Evolutionary conservation across 805 yeast species (phyloP).

Genomic region (Ogataea neopini): DNA sequence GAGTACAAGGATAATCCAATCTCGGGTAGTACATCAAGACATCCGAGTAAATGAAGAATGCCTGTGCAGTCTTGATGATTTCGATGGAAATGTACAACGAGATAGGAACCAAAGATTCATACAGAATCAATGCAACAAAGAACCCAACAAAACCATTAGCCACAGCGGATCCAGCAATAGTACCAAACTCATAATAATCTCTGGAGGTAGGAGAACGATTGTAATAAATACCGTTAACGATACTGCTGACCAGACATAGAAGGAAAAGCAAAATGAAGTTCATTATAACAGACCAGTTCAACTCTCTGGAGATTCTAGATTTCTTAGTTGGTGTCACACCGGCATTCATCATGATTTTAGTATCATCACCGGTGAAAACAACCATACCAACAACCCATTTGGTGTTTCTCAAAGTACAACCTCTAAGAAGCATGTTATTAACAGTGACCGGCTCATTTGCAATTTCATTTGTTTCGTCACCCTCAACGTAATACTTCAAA

Average conservation of each 20-base stretch:
- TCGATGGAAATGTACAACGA: slow-evolving; percentile 81
- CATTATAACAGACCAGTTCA: slow-evolving; percentile 67
- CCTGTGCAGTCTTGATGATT: slow-evolving; percentile 80
- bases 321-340: slow-evolving; percentile 79
- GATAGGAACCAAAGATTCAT: slow-evolving; percentile 80
- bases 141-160: slow-evolving; percentile 70
- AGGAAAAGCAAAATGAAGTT: slow-evolving; percentile 66
- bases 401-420: slow-evolving; percentile 76
- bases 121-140: slow-evolving; percentile 74
- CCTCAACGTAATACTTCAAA: slow-evolving; percentile 44
- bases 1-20: slow-evolving; percentile 79
- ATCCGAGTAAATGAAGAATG: slow-evolving; percentile 77
- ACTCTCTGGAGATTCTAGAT: slow-evolving; percentile 70
- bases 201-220: slow-evolving; percentile 49
- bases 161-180: slow-evolving; percentile 64
- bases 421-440: slow-evolving; percentile 70
- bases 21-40: slow-evolving; percentile 65
- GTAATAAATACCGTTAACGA: slow-evolving; percentile 71
- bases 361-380: slow-evolving; percentile 73
- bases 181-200: slow-evolving; percentile 66
- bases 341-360: slow-evolving; percentile 79
- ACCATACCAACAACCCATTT: slow-evolving; percentile 83
- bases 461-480: slow-evolving; percentile 39
- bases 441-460: slow-evolving; percentile 66
- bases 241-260: slow-evolving; percentile 68